phyloP scores from a whole-genome alignment of 75 land plant species.

The Cupressus sempervirens region DNA sequence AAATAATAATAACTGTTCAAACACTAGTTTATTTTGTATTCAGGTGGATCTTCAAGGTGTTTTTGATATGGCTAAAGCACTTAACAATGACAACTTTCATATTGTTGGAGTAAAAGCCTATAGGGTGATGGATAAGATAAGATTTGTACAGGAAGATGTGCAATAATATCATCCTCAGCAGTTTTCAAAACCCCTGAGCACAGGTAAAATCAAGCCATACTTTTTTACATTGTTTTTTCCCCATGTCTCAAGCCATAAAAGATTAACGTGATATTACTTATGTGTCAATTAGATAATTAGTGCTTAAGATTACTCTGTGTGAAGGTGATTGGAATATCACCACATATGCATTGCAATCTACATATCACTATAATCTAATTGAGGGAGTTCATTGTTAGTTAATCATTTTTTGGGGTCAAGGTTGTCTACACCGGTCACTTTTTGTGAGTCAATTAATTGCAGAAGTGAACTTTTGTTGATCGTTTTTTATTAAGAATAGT shows the following conservation, averaged over 20 bases:
- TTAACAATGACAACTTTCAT: conserved; percentile 69
- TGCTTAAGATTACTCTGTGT: background rate
- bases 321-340: no score
- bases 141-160: conserved; percentile 86
- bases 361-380: background rate
- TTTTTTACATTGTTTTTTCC: background rate
- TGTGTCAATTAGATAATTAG: background rate
- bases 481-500: no score
- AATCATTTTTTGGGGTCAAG: no score
- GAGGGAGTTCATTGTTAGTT: no score
- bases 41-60: conserved; percentile 92
- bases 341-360: background rate
- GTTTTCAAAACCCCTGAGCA: conserved; percentile 91
- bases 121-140: conserved; percentile 90
- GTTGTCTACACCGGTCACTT: no score
- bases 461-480: no score
- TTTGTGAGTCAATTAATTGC: no score
- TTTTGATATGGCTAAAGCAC: conserved; percentile 77
- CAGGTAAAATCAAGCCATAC: conserved; percentile 40
- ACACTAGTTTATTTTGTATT: background rate
- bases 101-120: conserved; percentile 95
- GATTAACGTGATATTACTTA: no score
- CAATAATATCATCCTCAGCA: conserved; percentile 81
- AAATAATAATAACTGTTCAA: background rate
- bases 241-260: no score